phyloP scores from a whole-genome alignment of 768 basidiomycete genomes.

The Macrolepiota fuliginosa region DNA sequence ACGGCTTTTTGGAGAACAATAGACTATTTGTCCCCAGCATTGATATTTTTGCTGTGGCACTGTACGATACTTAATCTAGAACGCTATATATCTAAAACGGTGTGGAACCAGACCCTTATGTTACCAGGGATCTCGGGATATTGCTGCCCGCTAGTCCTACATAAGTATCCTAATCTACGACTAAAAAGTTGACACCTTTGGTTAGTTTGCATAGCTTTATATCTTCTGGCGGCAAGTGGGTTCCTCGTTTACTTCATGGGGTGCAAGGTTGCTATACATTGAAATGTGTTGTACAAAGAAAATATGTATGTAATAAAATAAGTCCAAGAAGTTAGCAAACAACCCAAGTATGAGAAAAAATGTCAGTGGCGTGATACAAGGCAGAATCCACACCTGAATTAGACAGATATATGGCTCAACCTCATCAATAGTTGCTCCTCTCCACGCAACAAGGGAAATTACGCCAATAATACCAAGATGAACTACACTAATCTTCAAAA shows the following conservation, averaged over 20 bases:
- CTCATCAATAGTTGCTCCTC: neutral
- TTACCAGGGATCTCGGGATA: too few species aligned
- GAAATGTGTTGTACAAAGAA: neutral
- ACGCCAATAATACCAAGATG: neutral
- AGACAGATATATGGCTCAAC: neutral
- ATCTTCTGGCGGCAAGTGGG: neutral
- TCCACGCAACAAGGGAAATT: neutral
- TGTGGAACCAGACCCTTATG: too few species aligned
- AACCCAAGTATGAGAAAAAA: neutral
- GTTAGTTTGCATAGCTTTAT: too few species aligned
- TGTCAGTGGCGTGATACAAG: neutral
- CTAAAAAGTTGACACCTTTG: too few species aligned
- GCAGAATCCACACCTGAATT: neutral
- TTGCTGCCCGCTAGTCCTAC: too few species aligned
- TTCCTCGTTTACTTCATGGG: too few species aligned
- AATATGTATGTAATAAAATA: neutral
- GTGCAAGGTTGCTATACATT: neutral
- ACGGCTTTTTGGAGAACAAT: constrained; percentile 61
- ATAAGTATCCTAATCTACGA: too few species aligned
- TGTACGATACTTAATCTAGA: neutral
- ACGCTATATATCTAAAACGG: neutral
- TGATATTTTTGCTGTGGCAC: too few species aligned
- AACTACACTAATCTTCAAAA: constrained; percentile 21
- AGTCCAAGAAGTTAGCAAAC: neutral
- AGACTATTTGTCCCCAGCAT: neutral